Percentiles rank a stretch among this genome's conserved stretches.
Evolutionary conservation across 1,284 basidiomycete genomes (phyloP).

Genomic region (Inonotus hispidus): DNA sequence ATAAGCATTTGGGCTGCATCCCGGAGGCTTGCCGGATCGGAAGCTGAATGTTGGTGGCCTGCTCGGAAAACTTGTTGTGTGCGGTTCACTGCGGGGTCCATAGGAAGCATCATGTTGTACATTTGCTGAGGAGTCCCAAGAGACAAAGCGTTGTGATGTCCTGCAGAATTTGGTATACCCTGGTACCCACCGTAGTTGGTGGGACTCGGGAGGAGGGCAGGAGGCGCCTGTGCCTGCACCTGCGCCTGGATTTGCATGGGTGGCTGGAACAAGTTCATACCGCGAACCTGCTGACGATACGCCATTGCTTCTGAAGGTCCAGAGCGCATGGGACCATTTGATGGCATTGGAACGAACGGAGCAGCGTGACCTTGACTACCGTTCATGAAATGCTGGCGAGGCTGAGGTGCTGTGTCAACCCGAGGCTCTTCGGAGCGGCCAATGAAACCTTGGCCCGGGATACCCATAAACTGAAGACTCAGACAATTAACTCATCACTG

Average conservation of each 20-base stretch:
- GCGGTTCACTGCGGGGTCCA: slow-evolving; percentile 59
- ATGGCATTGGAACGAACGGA: slow-evolving; percentile 29
- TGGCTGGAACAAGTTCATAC: slow-evolving; percentile 18
- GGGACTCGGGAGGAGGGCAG: slow-evolving; percentile 38
- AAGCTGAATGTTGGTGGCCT: slow-evolving; percentile 65
- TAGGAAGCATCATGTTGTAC: slow-evolving; percentile 69
- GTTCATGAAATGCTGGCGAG: slow-evolving; percentile 34
- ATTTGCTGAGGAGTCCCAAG: slow-evolving; percentile 66
- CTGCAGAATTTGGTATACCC: slow-evolving; percentile 42
- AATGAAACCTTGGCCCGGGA: slow-evolving; percentile 27
- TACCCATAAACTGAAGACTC: not conserved
- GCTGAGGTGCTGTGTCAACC: slow-evolving; percentile 51
- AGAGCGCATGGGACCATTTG: slow-evolving; percentile 28
- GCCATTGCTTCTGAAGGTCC: slow-evolving; percentile 44
- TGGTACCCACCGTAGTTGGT: slow-evolving; percentile 47
- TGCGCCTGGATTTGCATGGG: slow-evolving; percentile 44
- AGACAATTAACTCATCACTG: not conserved
- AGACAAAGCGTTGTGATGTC: slow-evolving; percentile 38
- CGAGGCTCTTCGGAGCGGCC: slow-evolving; percentile 48
- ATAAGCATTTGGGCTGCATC: slow-evolving; percentile 62
- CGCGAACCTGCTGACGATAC: slow-evolving; percentile 44
- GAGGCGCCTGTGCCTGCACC: slow-evolving; percentile 39
- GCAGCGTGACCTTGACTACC: slow-evolving; percentile 7
- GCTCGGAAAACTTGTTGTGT: slow-evolving; percentile 68
- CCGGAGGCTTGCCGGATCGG: slow-evolving; percentile 66